Evolutionary conservation across 78 protist species (phyloP).

Genomic region (Dictyostelium capitatum): DNA sequence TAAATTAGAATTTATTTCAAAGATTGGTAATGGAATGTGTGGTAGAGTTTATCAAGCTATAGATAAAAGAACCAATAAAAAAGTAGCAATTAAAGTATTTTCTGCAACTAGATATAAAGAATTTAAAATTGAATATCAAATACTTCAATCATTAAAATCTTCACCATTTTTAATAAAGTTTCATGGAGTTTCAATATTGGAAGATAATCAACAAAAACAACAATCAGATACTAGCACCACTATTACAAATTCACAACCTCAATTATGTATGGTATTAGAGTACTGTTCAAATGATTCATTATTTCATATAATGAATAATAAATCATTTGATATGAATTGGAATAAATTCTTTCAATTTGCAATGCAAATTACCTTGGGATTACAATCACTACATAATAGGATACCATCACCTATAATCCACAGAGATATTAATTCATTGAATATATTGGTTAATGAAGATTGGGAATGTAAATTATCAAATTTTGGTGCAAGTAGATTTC

Average conservation of each 20-base stretch:
- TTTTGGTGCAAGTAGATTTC: conserved; percentile 77
- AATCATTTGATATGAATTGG: conserved; percentile 65
- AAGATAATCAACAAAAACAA: conserved; percentile 5
- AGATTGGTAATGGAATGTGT: conserved; percentile 60
- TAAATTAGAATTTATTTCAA: conserved; percentile 18
- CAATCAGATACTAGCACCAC: conserved; percentile 50
- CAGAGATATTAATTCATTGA: conserved; percentile 79
- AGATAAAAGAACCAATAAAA: conserved; percentile 20
- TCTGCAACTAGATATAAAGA: conserved; percentile 63
- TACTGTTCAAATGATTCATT: conserved; percentile 51
- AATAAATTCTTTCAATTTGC: conserved; percentile 42
- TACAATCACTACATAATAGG: conserved; percentile 80
- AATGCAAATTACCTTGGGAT: conserved; percentile 48
- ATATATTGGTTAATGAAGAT: conserved; percentile 67
- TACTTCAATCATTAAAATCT: conserved; percentile 68
- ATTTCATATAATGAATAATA: conserved; percentile 68
- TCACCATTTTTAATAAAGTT: conserved; percentile 8
- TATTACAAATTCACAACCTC: conserved; percentile 74
- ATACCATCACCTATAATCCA: conserved; percentile 73
- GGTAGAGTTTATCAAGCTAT: conserved; percentile 76
- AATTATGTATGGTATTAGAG: conserved; percentile 79
- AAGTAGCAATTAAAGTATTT: conserved; percentile 73
- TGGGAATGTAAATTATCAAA: conserved; percentile 75
- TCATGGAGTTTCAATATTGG: conserved; percentile 21
- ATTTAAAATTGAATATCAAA: conserved; percentile 81